These are phyloP conservation scores for Ophiostoma novo-ulmi DNA, from an alignment of 2,329 filamentous ascomycete species.

Conservation along the genomic window DNA sequence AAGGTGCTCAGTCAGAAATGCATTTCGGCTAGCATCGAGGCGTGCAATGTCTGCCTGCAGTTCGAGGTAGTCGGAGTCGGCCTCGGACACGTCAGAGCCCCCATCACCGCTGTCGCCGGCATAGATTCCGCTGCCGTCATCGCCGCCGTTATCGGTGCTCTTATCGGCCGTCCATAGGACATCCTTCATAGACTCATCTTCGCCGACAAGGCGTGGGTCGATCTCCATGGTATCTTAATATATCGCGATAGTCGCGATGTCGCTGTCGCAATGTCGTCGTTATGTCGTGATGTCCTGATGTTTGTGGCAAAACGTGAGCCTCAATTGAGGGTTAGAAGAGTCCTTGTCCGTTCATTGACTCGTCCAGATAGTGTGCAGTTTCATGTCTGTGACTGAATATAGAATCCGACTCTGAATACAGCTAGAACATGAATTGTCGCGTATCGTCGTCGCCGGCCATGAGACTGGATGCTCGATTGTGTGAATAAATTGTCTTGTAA, in stretches of 20 bases:
- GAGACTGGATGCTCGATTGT: background rate
- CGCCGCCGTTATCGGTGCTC: constrained; percentile 17
- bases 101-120: constrained; percentile 25
- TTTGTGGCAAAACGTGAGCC: background rate
- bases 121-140: background rate
- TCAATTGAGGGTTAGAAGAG: background rate
- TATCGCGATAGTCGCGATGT: background rate
- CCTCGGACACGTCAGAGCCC: constrained; percentile 34
- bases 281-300: background rate
- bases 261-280: background rate
- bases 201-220: constrained; percentile 3
- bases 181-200: constrained; percentile 3
- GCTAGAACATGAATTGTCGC: background rate
- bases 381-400: background rate
- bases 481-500: constrained; percentile 9
- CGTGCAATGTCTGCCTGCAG: constrained; percentile 38
- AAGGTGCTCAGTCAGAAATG: constrained; percentile 34
- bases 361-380: background rate
- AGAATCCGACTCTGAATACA: background rate
- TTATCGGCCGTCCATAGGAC: background rate
- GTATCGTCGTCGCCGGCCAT: background rate
- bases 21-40: constrained; percentile 36
- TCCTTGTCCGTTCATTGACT: constrained; percentile 3
- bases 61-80: constrained; percentile 41
- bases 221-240: background rate